Evolutionary conservation across 1,284 basidiomycete genomes (phyloP), one percentile per base, ranked within the genome.

Genomic region (Pseudozyma pruni): DNA sequence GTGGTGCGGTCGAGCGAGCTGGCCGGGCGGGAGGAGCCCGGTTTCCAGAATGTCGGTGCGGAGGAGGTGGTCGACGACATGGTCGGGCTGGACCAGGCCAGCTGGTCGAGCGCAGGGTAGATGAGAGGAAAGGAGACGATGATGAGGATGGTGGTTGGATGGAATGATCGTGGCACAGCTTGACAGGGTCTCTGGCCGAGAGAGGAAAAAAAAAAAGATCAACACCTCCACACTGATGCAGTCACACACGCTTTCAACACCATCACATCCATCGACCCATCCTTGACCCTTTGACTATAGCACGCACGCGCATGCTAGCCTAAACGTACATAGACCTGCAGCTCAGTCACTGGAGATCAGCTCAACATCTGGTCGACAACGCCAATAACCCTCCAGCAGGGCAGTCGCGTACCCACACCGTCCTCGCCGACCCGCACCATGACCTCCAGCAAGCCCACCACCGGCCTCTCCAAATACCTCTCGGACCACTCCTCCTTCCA

Each of bases 1-100:
- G 53, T 47, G 10, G 45, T 22, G 9, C 59, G 66, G 17, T 69
- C 59, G 39, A 54, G 43, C 9, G 49, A 70, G 62, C 50, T 57
- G 43, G 75, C 76, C 14, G 75, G 78, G 10, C 61, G 61, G 9
- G 69, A 62, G 7, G 71, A 61, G 23, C 78, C 78, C 11, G 80
- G 80, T 67, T 77, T 80, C 80, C 80, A 81, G 67, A 81, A 81
- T 16, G 39, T 20, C n/a, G 44, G 51, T 34, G 20, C 34, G 25
- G 46, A 40, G 25, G 32, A 5, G 22, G 38, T 19, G 35, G 43
- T 38, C 16, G 38, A n/a, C n/a, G n/a, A 32, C 46, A 41, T 47
- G 13, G 34, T 29, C n/a, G 29, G 37, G 40, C 40, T 32, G 43
- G 13, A 16, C 40, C 40, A 47, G 22, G 17, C 9, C 46, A n/a